Percentiles rank a stretch among this genome's conserved stretches.
Conservation (phyloP, 768 basidiomycete genomes). For the Amanita brunnescens region DNA sequence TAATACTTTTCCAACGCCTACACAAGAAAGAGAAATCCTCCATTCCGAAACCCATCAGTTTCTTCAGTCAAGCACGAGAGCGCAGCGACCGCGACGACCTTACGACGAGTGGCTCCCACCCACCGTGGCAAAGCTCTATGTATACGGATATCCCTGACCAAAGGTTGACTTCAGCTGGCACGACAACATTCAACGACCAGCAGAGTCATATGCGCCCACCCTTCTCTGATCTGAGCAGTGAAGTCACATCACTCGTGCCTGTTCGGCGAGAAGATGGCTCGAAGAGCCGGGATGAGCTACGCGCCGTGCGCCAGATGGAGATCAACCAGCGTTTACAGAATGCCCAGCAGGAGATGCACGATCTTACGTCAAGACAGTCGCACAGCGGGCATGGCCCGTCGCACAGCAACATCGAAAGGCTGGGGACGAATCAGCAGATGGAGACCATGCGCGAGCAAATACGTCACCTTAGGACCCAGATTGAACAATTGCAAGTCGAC, state of each 20-base stretch:
- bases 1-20: conserved; percentile 1
- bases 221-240: not conserved
- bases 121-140: no score
- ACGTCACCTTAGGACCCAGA: conserved; percentile 7
- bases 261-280: not conserved
- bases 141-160: no score
- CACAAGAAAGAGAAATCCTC: not conserved
- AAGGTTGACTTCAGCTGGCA: no score
- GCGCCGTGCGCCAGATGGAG: not conserved
- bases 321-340: not conserved
- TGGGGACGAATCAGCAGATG: not conserved
- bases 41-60: no score
- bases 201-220: not conserved
- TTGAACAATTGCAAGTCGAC: conserved; percentile 8
- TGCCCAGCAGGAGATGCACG: conserved; percentile 1
- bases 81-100: no score
- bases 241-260: not conserved
- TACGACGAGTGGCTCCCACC: no score
- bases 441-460: conserved; percentile 6
- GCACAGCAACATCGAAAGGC: not conserved
- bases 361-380: not conserved
- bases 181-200: not conserved
- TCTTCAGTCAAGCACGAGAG: no score
- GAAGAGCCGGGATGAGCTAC: not conserved
- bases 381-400: not conserved